A percentile compares a stretch with the other conserved stretches of the same genome.
Evolutionary conservation across 345 rosid genomes (phyloP).

Genomic region (Clausena lansium): DNA sequence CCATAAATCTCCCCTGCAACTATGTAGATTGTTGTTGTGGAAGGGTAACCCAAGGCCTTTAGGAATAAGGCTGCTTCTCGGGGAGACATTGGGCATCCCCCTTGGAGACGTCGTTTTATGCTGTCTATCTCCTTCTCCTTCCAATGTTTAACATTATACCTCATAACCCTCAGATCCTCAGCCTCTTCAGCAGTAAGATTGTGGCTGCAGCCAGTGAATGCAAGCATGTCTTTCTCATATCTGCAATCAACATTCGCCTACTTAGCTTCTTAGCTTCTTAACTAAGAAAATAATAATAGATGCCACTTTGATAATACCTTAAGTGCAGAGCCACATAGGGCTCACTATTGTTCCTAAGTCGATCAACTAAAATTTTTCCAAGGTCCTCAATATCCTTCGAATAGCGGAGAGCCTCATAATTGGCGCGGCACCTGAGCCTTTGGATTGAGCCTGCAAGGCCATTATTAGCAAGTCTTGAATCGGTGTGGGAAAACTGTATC

Average conservation of each 20-base stretch:
- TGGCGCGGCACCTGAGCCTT: slow-evolving; percentile 88
- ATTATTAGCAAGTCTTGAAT: slow-evolving; percentile 87
- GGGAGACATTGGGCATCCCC: slow-evolving; percentile 98
- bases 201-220: slow-evolving; percentile 97
- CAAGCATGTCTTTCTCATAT: slow-evolving; percentile 99
- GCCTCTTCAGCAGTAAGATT: slow-evolving; percentile 76
- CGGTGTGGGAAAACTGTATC: slow-evolving; percentile 83
- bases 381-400: slow-evolving; percentile 69
- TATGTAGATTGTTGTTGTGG: slow-evolving; percentile 77
- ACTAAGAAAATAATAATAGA: background rate
- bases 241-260: slow-evolving; percentile 39
- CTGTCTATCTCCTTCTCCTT: slow-evolving; percentile 97
- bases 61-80: slow-evolving; percentile 94
- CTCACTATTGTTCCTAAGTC: slow-evolving; percentile 62
- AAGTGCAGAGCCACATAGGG: slow-evolving; percentile 89
- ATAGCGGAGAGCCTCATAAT: slow-evolving; percentile 76
- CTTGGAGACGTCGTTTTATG: slow-evolving; percentile 57
- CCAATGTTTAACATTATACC: slow-evolving; percentile 84
- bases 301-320: slow-evolving; percentile 41
- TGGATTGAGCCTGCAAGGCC: slow-evolving; percentile 78
- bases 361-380: slow-evolving; percentile 59
- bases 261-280: background rate
- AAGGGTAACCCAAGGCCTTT: slow-evolving; percentile 94
- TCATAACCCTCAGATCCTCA: slow-evolving; percentile 73
- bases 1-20: slow-evolving; percentile 94